Percentiles rank a stretch among this genome's conserved stretches.
Evolutionary conservation across 2,329 filamentous ascomycete genomes (phyloP).

Genomic region (Cytospora paraplurivora): DNA sequence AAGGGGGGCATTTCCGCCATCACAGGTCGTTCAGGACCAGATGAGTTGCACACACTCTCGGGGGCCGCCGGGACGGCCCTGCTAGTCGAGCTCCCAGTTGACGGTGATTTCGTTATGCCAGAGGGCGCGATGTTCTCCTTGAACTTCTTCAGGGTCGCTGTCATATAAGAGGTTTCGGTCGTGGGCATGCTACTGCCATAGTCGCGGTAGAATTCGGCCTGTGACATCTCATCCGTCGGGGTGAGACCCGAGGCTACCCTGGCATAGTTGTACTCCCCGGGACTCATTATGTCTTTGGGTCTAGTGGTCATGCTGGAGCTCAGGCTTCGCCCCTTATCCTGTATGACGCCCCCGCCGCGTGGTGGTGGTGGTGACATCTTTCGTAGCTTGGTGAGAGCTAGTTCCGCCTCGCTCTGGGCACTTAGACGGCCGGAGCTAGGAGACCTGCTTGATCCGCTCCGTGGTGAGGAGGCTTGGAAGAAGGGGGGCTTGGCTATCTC

Average conservation of each 20-base stretch:
- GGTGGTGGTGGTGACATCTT: conserved; percentile 40
- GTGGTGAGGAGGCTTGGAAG: conserved; percentile 31
- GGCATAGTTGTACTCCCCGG: conserved; percentile 15
- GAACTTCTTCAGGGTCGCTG: conserved; percentile 37
- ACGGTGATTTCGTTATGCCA: conserved; percentile 9
- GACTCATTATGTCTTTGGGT: conserved; percentile 32
- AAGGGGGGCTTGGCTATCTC: conserved; percentile 43
- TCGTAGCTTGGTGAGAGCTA: conserved; percentile 47
- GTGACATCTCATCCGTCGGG: conserved; percentile 17
- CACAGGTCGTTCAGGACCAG: conserved; percentile 5
- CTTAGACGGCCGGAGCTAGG: conserved; percentile 37
- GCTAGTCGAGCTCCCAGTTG: conserved; percentile 17
- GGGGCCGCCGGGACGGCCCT: conserved; percentile 11
- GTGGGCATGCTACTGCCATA: conserved; percentile 34
- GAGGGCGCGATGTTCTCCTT: conserved; percentile 32
- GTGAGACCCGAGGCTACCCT: conserved; percentile 17
- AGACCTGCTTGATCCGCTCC: conserved; percentile 31
- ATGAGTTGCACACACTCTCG: conserved; percentile 22
- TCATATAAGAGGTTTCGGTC: conserved; percentile 39
- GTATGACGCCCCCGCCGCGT: conserved; percentile 35
- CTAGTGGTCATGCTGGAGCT: conserved; percentile 32
- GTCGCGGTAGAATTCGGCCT: conserved; percentile 36
- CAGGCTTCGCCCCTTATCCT: conserved; percentile 33
- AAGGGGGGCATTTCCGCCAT: conserved; percentile 13
- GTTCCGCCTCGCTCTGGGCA: conserved; percentile 45